Percentiles rank a stretch among this genome's conserved stretches.
Conservation (phyloP, 2,329 filamentous ascomycete species). For the Colletotrichum sp. region DNA sequence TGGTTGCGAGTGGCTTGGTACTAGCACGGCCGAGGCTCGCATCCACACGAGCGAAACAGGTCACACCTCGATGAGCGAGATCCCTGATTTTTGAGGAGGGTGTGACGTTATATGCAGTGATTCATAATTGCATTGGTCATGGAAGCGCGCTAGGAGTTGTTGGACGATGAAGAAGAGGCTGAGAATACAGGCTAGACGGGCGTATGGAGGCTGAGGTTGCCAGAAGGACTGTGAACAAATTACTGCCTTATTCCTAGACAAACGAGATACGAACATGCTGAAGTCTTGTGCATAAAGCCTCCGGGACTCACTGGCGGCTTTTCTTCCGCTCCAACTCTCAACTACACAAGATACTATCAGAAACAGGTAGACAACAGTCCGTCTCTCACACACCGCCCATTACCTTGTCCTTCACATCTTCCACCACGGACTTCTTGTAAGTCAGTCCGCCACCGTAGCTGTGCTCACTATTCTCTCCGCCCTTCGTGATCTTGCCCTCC, state of each 20-base stretch:
- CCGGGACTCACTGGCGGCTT: background rate
- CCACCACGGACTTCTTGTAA: slow-evolving; percentile 40
- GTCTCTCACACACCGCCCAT: slow-evolving; percentile 26
- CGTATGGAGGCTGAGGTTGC: background rate
- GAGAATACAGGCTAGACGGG: background rate
- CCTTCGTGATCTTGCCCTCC: slow-evolving; percentile 47
- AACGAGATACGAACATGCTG: background rate
- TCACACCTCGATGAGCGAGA: slow-evolving; percentile 51
- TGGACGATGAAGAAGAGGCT: background rate
- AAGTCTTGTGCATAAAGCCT: background rate
- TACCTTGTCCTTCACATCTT: slow-evolving; percentile 25
- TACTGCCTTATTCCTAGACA: background rate
- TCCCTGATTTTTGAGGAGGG: slow-evolving; percentile 34
- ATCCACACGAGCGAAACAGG: slow-evolving; percentile 66
- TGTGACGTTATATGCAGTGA: background rate
- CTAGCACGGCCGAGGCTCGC: slow-evolving; percentile 65
- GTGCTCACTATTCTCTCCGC: slow-evolving; percentile 51
- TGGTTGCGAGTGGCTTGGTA: slow-evolving; percentile 68
- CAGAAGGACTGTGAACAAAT: background rate
- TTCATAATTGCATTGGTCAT: background rate
- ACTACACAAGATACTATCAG: background rate
- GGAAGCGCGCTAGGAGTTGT: background rate
- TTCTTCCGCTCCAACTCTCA: background rate
- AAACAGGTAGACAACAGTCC: background rate
- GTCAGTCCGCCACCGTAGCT: slow-evolving; percentile 58